phyloP scores from a whole-genome alignment of 495 filamentous ascomycete genomes.

The Annulohypoxylon maeteangense region DNA sequence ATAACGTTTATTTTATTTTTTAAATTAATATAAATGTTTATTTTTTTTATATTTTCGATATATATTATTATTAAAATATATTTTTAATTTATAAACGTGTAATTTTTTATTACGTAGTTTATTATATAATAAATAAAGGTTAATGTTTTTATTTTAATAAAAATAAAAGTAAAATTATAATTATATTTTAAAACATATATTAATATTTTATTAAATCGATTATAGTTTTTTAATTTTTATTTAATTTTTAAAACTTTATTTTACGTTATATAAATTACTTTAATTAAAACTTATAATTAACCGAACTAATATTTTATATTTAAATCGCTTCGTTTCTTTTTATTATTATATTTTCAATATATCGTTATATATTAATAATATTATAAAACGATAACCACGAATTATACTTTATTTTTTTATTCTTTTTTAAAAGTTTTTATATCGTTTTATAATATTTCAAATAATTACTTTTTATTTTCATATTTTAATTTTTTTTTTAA shows the following conservation, averaged over 20 bases:
- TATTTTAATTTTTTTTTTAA: neutral
- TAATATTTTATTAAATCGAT: neutral
- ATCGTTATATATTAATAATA: slow-evolving; percentile 14
- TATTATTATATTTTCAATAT: slow-evolving; percentile 6
- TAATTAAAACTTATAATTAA: slow-evolving; percentile 11
- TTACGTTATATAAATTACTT: neutral
- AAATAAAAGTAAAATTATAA: too few relatives aligned
- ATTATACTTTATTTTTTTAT: slow-evolving; percentile 12
- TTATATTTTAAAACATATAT: neutral
- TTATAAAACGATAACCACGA: slow-evolving; percentile 15
- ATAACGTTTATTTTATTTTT: neutral
- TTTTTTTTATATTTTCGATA: neutral
- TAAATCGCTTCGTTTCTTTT: neutral
- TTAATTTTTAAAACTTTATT: neutral
- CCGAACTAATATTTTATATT: slow-evolving; percentile 2
- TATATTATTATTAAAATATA: slow-evolving; percentile 8
- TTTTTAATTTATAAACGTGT: neutral
- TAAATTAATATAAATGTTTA: slow-evolving; percentile 1
- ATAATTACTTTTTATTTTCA: neutral
- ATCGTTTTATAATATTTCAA: slow-evolving; percentile 6
- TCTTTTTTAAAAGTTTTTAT: slow-evolving; percentile 1
- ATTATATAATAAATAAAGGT: neutral
- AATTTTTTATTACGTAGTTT: neutral
- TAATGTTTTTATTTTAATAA: too few relatives aligned
- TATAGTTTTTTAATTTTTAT: neutral